These are phyloP conservation scores for Plasmodium billcollinsi DNA, from an alignment of 169 alveolate genomes.

Conservation along the genomic window DNA sequence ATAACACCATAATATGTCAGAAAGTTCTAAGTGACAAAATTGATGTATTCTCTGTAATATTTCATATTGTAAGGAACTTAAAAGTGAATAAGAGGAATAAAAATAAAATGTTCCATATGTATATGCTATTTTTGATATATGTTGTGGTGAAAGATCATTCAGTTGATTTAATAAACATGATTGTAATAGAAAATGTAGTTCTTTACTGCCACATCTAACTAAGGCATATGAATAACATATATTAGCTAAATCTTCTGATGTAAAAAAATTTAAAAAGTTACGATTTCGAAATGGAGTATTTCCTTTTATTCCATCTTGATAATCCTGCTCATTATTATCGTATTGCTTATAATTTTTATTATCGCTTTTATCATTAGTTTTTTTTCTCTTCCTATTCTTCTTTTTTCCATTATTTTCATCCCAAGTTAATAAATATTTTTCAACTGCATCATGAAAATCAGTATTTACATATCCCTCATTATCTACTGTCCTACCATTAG, in stretches of 20 bases:
- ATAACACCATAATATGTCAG: slow-evolving; percentile 75
- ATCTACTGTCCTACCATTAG: slow-evolving; percentile 40
- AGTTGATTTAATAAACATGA: slow-evolving; percentile 36
- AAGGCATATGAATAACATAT: slow-evolving; percentile 48
- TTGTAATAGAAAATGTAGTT: slow-evolving; percentile 54
- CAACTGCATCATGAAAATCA: slow-evolving; percentile 43
- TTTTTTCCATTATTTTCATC: neutral
- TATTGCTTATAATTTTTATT: neutral
- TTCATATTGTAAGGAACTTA: slow-evolving; percentile 68
- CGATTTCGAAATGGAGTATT: neutral
- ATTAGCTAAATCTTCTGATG: slow-evolving; percentile 67
- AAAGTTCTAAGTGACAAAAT: slow-evolving; percentile 34
- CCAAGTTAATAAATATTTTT: slow-evolving; percentile 8
- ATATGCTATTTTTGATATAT: slow-evolving; percentile 55
- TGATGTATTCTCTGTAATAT: slow-evolving; percentile 72
- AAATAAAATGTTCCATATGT: slow-evolving; percentile 57
- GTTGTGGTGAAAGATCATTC: slow-evolving; percentile 68
- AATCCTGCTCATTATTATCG: no score
- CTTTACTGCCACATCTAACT: slow-evolving; percentile 65
- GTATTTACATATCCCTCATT: slow-evolving; percentile 23
- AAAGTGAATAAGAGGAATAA: slow-evolving; percentile 49
- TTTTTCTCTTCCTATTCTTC: neutral
- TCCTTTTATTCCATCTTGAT: neutral
- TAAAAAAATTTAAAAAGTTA: slow-evolving; percentile 18
- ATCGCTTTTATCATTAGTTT: neutral